Evolutionary conservation across 2,329 filamentous ascomycete species (phyloP).

Genomic region (Aureobasidium sp.): DNA sequence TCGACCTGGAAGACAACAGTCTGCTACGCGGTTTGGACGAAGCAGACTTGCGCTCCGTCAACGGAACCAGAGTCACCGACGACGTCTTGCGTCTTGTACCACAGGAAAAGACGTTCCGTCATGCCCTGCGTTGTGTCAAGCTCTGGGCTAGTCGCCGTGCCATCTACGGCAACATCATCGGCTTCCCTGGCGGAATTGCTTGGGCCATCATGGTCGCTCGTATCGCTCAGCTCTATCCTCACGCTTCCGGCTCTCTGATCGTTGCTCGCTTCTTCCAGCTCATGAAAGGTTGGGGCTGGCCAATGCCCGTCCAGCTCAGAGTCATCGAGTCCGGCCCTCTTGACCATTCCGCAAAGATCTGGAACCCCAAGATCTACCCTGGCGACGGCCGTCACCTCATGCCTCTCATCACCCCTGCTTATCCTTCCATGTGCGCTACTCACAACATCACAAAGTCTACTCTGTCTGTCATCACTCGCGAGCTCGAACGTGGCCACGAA

Average conservation of each 20-base stretch:
- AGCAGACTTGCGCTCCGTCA: conserved; percentile 77
- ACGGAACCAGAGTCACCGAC: conserved; percentile 89
- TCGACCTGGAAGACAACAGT: conserved; percentile 73
- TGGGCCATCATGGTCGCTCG: conserved; percentile 97
- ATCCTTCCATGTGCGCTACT: conserved; percentile 95
- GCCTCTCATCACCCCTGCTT: conserved; percentile 96
- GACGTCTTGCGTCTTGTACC: conserved; percentile 86
- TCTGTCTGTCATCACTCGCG: conserved; percentile 71
- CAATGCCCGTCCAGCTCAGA: conserved; percentile 84
- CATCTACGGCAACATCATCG: conserved; percentile 93
- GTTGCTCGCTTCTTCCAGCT: conserved; percentile 92
- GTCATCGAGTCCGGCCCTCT: conserved; percentile 73
- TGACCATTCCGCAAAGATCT: conserved; percentile 61
- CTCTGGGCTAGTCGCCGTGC: conserved; percentile 89
- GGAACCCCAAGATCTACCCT: conserved; percentile 85
- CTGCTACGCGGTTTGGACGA: conserved; percentile 81
- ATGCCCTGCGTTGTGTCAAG: conserved; percentile 86
- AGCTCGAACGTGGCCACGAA: conserved; percentile 67
- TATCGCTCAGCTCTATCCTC: conserved; percentile 92
- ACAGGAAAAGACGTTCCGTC: conserved; percentile 79
- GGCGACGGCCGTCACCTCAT: conserved; percentile 81
- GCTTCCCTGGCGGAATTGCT: conserved; percentile 91
- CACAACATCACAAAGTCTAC: conserved; percentile 89
- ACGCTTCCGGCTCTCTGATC: conserved; percentile 78
- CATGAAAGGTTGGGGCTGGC: conserved; percentile 88